Evolutionary conservation across 2,329 filamentous ascomycete species (phyloP).

Genomic region (Stromatinia cepivora): DNA sequence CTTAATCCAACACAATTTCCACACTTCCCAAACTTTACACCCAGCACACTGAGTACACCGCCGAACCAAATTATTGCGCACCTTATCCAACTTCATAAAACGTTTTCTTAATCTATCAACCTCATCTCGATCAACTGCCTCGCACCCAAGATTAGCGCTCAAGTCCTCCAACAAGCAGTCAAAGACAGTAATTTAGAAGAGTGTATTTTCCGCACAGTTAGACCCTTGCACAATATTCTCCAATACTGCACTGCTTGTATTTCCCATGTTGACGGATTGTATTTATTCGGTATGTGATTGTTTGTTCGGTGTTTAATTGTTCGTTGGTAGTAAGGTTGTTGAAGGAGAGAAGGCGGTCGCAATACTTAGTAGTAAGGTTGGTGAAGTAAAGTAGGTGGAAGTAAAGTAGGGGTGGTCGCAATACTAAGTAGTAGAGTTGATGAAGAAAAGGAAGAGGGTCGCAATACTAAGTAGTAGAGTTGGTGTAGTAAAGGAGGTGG

Average conservation of each 20-base stretch:
- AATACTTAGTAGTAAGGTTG: constrained; percentile 7
- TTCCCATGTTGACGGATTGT: constrained; percentile 55
- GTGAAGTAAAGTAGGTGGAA: not conserved
- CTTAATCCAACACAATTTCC: not conserved
- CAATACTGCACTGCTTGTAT: constrained; percentile 72
- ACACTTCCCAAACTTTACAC: not conserved
- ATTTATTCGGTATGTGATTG: constrained; percentile 24
- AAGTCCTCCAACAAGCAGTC: not conserved
- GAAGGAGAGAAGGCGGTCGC: not conserved
- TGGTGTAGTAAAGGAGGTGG: not conserved
- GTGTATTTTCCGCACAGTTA: constrained; percentile 68
- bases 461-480: constrained; percentile 14
- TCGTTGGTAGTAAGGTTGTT: constrained; percentile 10
- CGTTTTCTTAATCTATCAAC: constrained; percentile 93
- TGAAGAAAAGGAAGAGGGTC: constrained; percentile 2
- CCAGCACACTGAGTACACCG: not conserved
- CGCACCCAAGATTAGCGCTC: constrained; percentile 17
- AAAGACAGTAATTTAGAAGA: constrained; percentile 12
- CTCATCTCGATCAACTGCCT: constrained; percentile 89
- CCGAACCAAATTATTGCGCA: constrained; percentile 44
- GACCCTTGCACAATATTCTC: constrained; percentile 95
- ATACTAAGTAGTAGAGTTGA: constrained; percentile 11
- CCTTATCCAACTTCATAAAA: constrained; percentile 99
- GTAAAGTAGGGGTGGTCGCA: not conserved
- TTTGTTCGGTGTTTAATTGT: constrained; percentile 15